Evolutionary conservation across 805 yeast genomes (phyloP).

Genomic region (Myxozyma udenii): DNA sequence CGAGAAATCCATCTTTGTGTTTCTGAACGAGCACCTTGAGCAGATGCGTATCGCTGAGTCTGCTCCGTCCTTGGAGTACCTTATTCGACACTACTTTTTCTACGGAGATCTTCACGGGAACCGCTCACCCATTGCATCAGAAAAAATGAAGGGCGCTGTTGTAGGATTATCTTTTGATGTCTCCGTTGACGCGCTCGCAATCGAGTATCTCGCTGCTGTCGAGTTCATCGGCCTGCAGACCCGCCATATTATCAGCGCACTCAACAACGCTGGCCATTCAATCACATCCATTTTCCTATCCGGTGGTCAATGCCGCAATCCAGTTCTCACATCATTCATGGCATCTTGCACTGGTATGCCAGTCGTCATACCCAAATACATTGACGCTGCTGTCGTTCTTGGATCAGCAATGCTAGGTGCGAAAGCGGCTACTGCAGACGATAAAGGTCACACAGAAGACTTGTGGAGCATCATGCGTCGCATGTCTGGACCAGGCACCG

Average conservation of each 20-base stretch:
- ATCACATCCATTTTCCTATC: slow-evolving; percentile 78
- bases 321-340: slow-evolving; percentile 78
- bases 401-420: slow-evolving; percentile 96
- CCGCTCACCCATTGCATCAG: slow-evolving; percentile 96
- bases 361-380: slow-evolving; percentile 86
- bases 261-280: slow-evolving; percentile 75
- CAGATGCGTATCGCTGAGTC: slow-evolving; percentile 54
- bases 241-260: slow-evolving; percentile 84
- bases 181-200: slow-evolving; percentile 77
- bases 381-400: slow-evolving; percentile 95
- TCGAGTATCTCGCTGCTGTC: slow-evolving; percentile 87
- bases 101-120: slow-evolving; percentile 97
- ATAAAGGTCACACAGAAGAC: slow-evolving; percentile 30
- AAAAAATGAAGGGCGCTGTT: slow-evolving; percentile 85
- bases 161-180: slow-evolving; percentile 91
- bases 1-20: slow-evolving; percentile 77
- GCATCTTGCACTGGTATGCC: slow-evolving; percentile 94
- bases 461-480: slow-evolving; percentile 86
- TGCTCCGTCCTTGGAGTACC: slow-evolving; percentile 68
- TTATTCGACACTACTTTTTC: slow-evolving; percentile 82
- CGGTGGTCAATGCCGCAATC: slow-evolving; percentile 96
- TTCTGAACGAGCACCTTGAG: slow-evolving; percentile 72
- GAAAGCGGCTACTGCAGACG: slow-evolving; percentile 70
- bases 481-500: slow-evolving; percentile 79
- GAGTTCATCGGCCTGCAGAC: slow-evolving; percentile 98